These are phyloP conservation scores for Inonotus hispidus DNA, from an alignment of 1,284 basidiomycete genomes.

Conservation along the genomic window DNA sequence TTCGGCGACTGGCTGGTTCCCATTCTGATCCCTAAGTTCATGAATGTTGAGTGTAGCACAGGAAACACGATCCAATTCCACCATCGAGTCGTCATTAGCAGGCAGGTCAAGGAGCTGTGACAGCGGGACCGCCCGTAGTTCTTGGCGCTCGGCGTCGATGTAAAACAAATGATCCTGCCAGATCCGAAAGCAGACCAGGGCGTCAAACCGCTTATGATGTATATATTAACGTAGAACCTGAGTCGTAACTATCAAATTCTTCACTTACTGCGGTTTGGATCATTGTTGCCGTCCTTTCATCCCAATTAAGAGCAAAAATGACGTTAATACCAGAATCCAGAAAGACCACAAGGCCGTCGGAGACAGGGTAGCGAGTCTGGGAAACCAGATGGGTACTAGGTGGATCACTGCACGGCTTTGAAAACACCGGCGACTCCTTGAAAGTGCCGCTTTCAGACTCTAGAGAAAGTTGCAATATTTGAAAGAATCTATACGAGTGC, in stretches of 20 bases:
- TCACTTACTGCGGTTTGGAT: neutral
- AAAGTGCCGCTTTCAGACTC: neutral
- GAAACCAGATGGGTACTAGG: too few relatives aligned
- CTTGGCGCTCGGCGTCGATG: too few relatives aligned
- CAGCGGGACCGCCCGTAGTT: neutral
- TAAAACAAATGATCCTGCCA: neutral
- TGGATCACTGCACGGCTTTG: neutral
- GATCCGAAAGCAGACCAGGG: neutral
- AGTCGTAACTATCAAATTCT: neutral
- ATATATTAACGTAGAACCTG: neutral
- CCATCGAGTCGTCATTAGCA: neutral
- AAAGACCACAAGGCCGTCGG: neutral
- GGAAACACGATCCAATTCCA: neutral
- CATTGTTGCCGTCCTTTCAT: neutral
- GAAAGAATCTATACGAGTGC: neutral
- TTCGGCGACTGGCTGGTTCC: neutral
- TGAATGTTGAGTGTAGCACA: neutral
- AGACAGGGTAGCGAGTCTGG: neutral
- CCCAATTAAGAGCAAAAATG: neutral
- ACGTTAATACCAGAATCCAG: neutral
- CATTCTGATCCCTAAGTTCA: neutral
- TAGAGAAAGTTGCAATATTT: neutral
- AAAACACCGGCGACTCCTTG: neutral
- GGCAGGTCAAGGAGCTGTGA: neutral
- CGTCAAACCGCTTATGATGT: neutral